Conservation (phyloP, 371 early-diverging fungal genomes). For the Mortierella polycephala region DNA sequence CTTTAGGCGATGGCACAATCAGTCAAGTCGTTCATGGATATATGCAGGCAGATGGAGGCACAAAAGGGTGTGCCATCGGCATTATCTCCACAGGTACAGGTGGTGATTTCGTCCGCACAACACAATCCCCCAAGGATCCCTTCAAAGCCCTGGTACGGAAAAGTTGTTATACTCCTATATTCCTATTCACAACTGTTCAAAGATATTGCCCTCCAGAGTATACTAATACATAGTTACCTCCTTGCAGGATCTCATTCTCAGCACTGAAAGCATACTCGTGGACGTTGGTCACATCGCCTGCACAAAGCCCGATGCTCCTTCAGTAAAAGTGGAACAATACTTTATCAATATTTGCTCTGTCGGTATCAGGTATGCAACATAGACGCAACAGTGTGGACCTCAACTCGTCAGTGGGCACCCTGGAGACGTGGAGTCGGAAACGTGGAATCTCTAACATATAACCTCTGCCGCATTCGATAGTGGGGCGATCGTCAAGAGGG, state of each 20-base stretch:
- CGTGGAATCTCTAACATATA: too few species aligned
- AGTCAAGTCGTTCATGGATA: conserved; percentile 55
- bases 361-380: conserved; percentile 33
- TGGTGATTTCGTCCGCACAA: conserved; percentile 51
- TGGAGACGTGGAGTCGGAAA: too few species aligned
- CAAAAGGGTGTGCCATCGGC: conserved; percentile 34
- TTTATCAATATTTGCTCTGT: conserved; percentile 54
- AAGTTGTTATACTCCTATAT: not conserved
- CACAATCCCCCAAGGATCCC: conserved; percentile 30
- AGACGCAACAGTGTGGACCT: not conserved
- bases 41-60: conserved; percentile 36
- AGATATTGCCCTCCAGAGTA: too few species aligned
- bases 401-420: too few species aligned
- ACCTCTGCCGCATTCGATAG: conserved; percentile 3
- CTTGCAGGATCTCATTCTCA: conserved; percentile 31
- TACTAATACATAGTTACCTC: not conserved
- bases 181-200: not conserved
- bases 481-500: conserved; percentile 45
- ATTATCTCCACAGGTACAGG: conserved; percentile 53
- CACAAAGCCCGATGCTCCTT: conserved; percentile 19
- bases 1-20: conserved; percentile 50
- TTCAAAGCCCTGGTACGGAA: conserved; percentile 33
- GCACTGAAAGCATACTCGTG: conserved; percentile 13
- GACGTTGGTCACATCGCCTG: conserved; percentile 41
- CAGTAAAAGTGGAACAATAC: conserved; percentile 24